Percentiles rank a stretch among this genome's conserved stretches.
Evolutionary conservation across 371 early-diverging fungal genomes (phyloP).

Genomic region (Mortierella sp.): DNA sequence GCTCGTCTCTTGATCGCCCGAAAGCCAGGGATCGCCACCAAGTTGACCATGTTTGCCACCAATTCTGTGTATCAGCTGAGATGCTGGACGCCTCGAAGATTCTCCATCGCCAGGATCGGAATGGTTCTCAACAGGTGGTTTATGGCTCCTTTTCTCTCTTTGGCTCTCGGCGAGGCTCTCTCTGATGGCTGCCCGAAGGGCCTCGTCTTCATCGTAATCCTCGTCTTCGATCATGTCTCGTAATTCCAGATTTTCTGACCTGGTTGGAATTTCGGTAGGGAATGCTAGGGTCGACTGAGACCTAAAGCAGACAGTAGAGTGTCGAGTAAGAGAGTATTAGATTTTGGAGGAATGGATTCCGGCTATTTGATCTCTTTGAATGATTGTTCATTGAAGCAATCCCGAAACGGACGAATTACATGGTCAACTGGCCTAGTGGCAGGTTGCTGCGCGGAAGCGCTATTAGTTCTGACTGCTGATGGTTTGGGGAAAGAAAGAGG

Average conservation of each 20-base stretch:
- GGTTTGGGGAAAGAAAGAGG: too few species aligned
- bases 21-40: constrained; percentile 37
- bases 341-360: neutral
- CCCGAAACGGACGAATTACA: too few species aligned
- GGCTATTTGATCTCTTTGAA: constrained; percentile 2
- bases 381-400: too few species aligned
- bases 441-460: too few species aligned
- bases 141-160: neutral
- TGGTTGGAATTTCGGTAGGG: constrained; percentile 3
- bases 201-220: constrained; percentile 18
- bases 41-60: constrained; percentile 44
- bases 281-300: neutral
- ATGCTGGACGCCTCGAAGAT: neutral
- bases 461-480: too few species aligned
- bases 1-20: constrained; percentile 11
- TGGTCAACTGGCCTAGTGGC: too few species aligned
- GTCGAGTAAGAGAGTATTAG: neutral
- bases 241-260: constrained; percentile 4
- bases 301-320: neutral
- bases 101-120: neutral
- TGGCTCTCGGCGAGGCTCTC: constrained; percentile 7
- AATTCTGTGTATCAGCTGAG: constrained; percentile 4
- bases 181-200: neutral
- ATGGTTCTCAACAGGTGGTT: neutral
- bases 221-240: constrained; percentile 2